Evolutionary conservation across 805 yeast genomes (phyloP), one percentile per base, ranked within the genome.

Genomic region (Myxozyma vanderwaltii): DNA sequence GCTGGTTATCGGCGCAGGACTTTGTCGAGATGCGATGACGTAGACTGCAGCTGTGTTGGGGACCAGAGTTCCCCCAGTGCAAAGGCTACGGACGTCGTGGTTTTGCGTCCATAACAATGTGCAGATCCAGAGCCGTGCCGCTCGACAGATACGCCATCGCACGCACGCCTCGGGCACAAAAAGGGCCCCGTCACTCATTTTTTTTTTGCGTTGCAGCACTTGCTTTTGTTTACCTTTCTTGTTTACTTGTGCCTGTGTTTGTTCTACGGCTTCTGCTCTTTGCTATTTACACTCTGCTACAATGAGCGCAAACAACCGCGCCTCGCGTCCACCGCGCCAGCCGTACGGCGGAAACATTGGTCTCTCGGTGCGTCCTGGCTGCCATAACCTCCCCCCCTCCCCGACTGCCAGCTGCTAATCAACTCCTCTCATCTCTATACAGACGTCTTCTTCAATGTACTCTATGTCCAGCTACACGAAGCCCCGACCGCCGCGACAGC

Each of bases 341-440:
- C 56, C 56, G 4, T 45, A 52, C 38, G 51, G 56, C 44, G 51
- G 51, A 21, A 43, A 43, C 46, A 44, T 45, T 19, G 51, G 51
- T 6, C 57, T 45, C 17, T 38, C 45, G 15, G 51, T 45, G 27
- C 21, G 39, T 44, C 26, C 33, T 38, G 19, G 3, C 24, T 15
- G 21, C 21, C 10, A 17, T 21, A 5, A 33, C 40, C 15, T 19
- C 43, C 15, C 4, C 43, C 12, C 26, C 51, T 29, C 26, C 21
- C n/a, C n/a, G n/a, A n/a, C n/a, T n/a, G n/a, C n/a, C n/a, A n/a
- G n/a, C n/a, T n/a, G n/a, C n/a, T n/a, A n/a, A n/a, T n/a, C n/a
- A n/a, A 7, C 21, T 38, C n/a, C 15, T 38, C 41, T 38, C 5
- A 38, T 13, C n/a, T 6, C 41, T 13, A 17, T 38, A 38, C 21